A percentile compares a stretch with the other conserved stretches of the same genome.
Evolutionary conservation across 2,329 filamentous ascomycete genomes (phyloP).

Genomic region (Emericellopsis cladophorae): DNA sequence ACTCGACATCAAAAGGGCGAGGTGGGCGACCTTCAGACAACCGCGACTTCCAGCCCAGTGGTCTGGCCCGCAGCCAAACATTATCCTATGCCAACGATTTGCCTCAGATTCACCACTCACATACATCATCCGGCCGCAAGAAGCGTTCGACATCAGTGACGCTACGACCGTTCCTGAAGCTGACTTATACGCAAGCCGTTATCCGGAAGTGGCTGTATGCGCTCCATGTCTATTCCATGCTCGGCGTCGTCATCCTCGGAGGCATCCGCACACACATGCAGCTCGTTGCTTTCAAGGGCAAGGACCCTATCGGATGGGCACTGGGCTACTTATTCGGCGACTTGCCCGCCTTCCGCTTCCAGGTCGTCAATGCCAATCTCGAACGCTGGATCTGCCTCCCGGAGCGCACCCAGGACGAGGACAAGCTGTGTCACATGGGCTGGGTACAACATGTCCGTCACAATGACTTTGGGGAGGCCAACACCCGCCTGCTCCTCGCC

Average conservation of each 20-base stretch:
- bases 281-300: conserved; percentile 50
- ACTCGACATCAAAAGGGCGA: background rate
- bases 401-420: conserved; percentile 18
- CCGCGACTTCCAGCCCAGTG: background rate
- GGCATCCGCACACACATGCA: conserved; percentile 61
- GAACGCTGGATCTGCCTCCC: conserved; percentile 68
- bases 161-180: conserved; percentile 60
- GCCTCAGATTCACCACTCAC: conserved; percentile 16
- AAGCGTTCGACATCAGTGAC: conserved; percentile 53
- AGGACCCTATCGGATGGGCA: conserved; percentile 87
- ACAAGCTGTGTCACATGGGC: conserved; percentile 32
- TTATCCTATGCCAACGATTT: conserved; percentile 17
- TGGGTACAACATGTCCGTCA: conserved; percentile 56
- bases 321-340: conserved; percentile 82
- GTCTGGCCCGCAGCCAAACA: conserved; percentile 29
- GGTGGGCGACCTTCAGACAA: background rate
- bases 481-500: conserved; percentile 64
- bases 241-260: conserved; percentile 53
- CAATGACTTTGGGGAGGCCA: conserved; percentile 57
- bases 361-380: conserved; percentile 55
- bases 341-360: conserved; percentile 55
- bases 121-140: conserved; percentile 50
- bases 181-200: conserved; percentile 68
- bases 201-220: conserved; percentile 78
- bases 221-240: conserved; percentile 57